Conservation (phyloP, 2,329 filamentous ascomycete species). For the Fusarium tjaetaba region DNA sequence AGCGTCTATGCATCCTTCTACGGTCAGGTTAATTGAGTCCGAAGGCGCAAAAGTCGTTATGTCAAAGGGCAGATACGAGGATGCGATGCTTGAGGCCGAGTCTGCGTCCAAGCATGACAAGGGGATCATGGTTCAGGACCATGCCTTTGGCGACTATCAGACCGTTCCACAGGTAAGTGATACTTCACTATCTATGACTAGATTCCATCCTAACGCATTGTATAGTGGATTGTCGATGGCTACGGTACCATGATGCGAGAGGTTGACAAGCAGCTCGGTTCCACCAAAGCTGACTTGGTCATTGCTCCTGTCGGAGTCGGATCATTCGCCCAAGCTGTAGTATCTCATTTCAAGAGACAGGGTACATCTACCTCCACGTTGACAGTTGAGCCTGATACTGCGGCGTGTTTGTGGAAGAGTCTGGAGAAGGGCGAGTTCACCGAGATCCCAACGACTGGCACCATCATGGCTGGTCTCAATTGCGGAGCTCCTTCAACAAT, state of each 20-base stretch:
- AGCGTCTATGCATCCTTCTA: slow-evolving; percentile 62
- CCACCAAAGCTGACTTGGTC: slow-evolving; percentile 56
- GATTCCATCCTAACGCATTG: not conserved
- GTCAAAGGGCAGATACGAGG: slow-evolving; percentile 71
- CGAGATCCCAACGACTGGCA: slow-evolving; percentile 64
- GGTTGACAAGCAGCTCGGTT: slow-evolving; percentile 66
- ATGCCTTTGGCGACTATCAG: slow-evolving; percentile 72
- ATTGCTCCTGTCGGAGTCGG: slow-evolving; percentile 78
- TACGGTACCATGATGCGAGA: slow-evolving; percentile 79
- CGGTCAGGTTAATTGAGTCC: slow-evolving; percentile 62
- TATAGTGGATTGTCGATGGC: slow-evolving; percentile 78
- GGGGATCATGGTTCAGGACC: slow-evolving; percentile 74
- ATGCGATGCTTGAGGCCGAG: slow-evolving; percentile 62
- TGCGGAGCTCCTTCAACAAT: slow-evolving; percentile 74
- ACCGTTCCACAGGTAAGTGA: slow-evolving; percentile 63
- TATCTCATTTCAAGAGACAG: slow-evolving; percentile 68
- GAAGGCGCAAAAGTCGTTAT: slow-evolving; percentile 71
- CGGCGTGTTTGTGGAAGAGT: slow-evolving; percentile 65
- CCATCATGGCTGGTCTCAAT: slow-evolving; percentile 79
- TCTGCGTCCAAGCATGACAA: slow-evolving; percentile 51
- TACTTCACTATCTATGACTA: fast-evolving
- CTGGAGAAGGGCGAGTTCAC: slow-evolving; percentile 59
- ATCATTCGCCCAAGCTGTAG: slow-evolving; percentile 75
- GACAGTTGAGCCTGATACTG: slow-evolving; percentile 75
- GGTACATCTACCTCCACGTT: slow-evolving; percentile 56